phyloP scores from a whole-genome alignment of 345 rosid species.

The Pistacia vera region DNA sequence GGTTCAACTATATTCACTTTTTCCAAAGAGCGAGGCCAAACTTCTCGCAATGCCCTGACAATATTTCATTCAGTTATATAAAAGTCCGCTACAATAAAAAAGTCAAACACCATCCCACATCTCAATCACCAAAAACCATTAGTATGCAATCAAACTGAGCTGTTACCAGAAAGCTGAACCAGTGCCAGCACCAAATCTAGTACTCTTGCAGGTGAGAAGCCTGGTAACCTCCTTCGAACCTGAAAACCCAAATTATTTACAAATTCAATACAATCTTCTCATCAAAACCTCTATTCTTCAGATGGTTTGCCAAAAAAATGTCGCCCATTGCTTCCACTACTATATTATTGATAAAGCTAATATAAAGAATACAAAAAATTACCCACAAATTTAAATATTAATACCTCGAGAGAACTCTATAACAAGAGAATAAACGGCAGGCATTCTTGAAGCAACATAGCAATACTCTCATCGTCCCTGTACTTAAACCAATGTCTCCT shows the following conservation, averaged over 20 bases:
- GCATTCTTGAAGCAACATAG: conserved; percentile 97
- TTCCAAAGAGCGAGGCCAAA: conserved; percentile 80
- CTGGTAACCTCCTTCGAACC: conserved; percentile 79
- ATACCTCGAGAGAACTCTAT: conserved; percentile 80
- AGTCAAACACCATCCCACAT: conserved; percentile 2
- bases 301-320: neutral
- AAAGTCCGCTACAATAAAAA: conserved; percentile 12
- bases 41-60: conserved; percentile 82
- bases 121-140: neutral
- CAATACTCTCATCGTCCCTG: conserved; percentile 78
- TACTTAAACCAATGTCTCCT: conserved; percentile 88
- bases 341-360: neutral
- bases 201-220: conserved; percentile 66
- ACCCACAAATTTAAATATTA: neutral
- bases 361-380: neutral
- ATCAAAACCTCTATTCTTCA: neutral
- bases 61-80: conserved; percentile 6
- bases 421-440: conserved; percentile 86
- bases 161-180: conserved; percentile 96
- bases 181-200: conserved; percentile 92
- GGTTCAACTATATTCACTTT: conserved; percentile 87
- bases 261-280: neutral
- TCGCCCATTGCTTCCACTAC: neutral
- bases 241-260: conserved; percentile 19
- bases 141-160: neutral